Evolutionary conservation across 257 asterid genomes (phyloP).

Genomic region (Gardenia jasminoides): DNA sequence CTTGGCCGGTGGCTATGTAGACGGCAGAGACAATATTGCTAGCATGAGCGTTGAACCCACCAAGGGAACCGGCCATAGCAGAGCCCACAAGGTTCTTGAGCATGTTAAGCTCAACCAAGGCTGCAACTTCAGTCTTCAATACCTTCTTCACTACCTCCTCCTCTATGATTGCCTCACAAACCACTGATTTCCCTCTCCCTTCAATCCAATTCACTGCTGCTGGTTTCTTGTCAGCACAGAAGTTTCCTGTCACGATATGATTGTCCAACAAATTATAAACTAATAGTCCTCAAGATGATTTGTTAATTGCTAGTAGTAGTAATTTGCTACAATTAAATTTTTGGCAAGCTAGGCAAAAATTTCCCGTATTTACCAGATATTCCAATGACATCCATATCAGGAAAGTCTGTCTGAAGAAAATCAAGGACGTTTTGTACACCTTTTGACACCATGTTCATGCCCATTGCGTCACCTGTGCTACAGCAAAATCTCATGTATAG

Average conservation of each 20-base stretch:
- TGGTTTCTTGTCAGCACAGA: constrained; percentile 54
- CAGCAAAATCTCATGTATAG: constrained; percentile 48
- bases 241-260: constrained; percentile 41
- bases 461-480: constrained; percentile 68
- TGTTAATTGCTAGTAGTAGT: too few relatives aligned
- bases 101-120: constrained; percentile 53
- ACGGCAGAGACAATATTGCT: constrained; percentile 52
- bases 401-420: constrained; percentile 42
- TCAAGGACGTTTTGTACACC: constrained; percentile 58
- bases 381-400: constrained; percentile 58
- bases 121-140: constrained; percentile 47
- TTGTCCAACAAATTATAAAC: too few relatives aligned
- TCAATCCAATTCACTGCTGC: constrained; percentile 63
- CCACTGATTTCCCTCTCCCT: constrained; percentile 55
- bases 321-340: neutral
- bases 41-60: constrained; percentile 62
- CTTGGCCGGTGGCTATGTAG: constrained; percentile 54
- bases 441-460: constrained; percentile 61
- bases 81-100: constrained; percentile 52
- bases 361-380: constrained; percentile 37
- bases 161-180: constrained; percentile 51
- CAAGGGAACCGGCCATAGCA: constrained; percentile 57
- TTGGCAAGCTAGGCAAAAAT: neutral
- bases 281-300: too few relatives aligned
- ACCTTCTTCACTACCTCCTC: constrained; percentile 51